Percentiles rank a stretch among this genome's conserved stretches.
phyloP scores from a whole-genome alignment of 768 basidiomycete genomes.

The Clitopilus passeckerianus region DNA sequence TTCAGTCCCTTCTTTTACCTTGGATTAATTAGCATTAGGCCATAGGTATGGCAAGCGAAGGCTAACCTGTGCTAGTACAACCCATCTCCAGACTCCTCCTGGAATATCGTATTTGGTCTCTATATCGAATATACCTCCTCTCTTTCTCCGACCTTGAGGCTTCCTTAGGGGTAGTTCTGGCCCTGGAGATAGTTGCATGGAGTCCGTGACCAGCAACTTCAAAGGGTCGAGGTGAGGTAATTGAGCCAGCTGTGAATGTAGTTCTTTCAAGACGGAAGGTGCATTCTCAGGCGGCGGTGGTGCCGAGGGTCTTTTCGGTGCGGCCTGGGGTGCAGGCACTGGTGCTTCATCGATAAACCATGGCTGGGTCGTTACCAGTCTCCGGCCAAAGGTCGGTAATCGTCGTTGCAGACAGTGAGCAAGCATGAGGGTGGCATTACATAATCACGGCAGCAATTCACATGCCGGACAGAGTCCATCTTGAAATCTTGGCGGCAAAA shows the following conservation, averaged over 20 bases:
- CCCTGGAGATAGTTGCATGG: constrained; percentile 45
- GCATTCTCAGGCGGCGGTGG: constrained; percentile 47
- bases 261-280: constrained; percentile 44
- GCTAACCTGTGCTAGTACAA: constrained; percentile 65
- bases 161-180: constrained; percentile 52
- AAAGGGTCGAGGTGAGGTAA: constrained; percentile 70
- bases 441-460: not conserved
- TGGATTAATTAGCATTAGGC: constrained; percentile 2
- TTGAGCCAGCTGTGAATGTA: constrained; percentile 50
- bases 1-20: constrained; percentile 87
- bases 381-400: constrained; percentile 2
- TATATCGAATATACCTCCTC: constrained; percentile 65
- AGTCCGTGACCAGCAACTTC: constrained; percentile 48
- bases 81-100: constrained; percentile 72
- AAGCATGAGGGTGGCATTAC: not conserved
- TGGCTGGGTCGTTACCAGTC: constrained; percentile 25
- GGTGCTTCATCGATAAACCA: constrained; percentile 64
- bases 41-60: not conserved
- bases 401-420: constrained; percentile 11
- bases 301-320: constrained; percentile 20
- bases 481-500: not conserved
- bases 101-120: constrained; percentile 50
- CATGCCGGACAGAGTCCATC: not conserved
- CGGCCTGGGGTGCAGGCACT: constrained; percentile 16
- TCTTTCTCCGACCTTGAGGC: constrained; percentile 58